A percentile compares a stretch with the other conserved stretches of the same genome.
Evolutionary conservation across 2,329 filamentous ascomycete genomes (phyloP).

Genomic region (Trichoderma brevicompactum): DNA sequence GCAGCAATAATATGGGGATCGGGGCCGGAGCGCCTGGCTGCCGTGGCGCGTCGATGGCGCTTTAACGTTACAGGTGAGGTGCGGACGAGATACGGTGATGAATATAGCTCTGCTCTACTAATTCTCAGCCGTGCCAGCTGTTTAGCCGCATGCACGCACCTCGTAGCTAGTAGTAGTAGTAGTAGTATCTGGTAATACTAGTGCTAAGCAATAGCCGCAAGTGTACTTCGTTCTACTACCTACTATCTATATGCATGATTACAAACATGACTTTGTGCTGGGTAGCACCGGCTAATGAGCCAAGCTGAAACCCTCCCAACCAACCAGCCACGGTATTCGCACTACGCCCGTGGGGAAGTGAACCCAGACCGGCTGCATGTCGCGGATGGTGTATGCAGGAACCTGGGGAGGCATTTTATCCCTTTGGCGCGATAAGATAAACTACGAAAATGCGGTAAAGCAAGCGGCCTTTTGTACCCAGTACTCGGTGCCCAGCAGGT

Average conservation of each 20-base stretch:
- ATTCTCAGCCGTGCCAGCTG: neutral
- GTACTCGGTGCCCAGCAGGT: neutral
- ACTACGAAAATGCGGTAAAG: neutral
- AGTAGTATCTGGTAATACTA: neutral
- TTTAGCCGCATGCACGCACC: constrained; percentile 7
- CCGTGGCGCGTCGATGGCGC: constrained; percentile 13
- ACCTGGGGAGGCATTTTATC: constrained; percentile 1
- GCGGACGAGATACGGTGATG: neutral
- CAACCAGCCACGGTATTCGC: neutral
- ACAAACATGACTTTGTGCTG: neutral
- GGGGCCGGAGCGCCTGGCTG: constrained; percentile 13
- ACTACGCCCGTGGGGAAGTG: constrained; percentile 15
- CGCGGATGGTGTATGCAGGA: constrained; percentile 22
- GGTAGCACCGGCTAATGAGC: constrained; percentile 14
- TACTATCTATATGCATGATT: constrained; percentile 7
- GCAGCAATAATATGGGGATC: constrained; percentile 17
- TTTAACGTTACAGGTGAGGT: neutral
- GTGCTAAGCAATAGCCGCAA: neutral
- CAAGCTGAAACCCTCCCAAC: neutral
- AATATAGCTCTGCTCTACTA: neutral
- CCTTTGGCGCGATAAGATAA: neutral
- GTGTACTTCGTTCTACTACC: neutral
- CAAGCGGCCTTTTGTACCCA: neutral
- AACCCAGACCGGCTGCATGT: constrained; percentile 6
- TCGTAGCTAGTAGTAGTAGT: too few species aligned